Evolutionary conservation across 1,139 yeast species (phyloP).

Genomic region (Suhomyces chickasaworum): DNA sequence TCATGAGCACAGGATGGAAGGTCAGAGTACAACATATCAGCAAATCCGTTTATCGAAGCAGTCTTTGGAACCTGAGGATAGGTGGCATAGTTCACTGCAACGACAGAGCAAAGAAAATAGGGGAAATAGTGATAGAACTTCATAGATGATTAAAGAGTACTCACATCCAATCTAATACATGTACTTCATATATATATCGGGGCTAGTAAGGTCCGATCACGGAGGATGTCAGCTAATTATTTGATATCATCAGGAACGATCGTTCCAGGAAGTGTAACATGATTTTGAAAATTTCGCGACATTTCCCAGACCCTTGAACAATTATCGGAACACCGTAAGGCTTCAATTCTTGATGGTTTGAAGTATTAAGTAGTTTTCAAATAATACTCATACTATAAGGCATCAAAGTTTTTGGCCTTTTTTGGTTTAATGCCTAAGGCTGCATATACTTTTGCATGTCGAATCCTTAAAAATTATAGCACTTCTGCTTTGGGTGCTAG

Average conservation of each 20-base stretch:
- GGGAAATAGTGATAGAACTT: neutral
- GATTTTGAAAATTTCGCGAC: neutral
- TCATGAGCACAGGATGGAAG: slow-evolving; percentile 48
- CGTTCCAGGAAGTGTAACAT: neutral
- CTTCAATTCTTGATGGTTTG: no score
- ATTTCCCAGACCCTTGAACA: neutral
- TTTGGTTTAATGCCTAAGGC: neutral
- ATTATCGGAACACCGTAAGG: no score
- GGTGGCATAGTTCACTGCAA: slow-evolving; percentile 28
- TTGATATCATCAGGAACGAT: neutral
- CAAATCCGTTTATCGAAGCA: slow-evolving; percentile 54
- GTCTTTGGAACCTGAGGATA: slow-evolving; percentile 53
- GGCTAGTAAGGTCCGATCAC: neutral
- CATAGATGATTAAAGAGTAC: neutral
- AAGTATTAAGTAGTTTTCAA: no score
- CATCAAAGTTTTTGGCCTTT: no score
- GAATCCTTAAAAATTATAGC: neutral
- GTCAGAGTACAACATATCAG: slow-evolving; percentile 40
- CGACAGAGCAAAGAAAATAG: neutral
- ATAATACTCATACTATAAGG: no score
- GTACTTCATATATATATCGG: neutral
- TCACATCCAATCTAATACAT: neutral
- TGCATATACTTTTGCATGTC: neutral
- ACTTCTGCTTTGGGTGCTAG: neutral
- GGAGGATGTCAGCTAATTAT: neutral